phyloP scores from a whole-genome alignment of 805 yeast species.

The Metschnikowia matae region DNA sequence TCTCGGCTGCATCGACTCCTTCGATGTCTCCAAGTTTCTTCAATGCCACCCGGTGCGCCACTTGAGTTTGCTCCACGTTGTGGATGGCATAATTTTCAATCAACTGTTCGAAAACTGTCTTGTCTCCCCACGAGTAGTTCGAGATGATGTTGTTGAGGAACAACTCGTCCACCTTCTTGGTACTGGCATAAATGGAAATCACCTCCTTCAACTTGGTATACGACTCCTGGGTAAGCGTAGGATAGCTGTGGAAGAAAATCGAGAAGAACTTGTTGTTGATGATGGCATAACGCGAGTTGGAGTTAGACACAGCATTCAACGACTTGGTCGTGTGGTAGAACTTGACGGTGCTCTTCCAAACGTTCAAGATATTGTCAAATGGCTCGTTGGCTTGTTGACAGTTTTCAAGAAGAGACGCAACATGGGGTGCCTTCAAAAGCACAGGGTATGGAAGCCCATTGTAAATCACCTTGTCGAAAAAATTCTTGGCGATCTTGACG shows the following conservation, averaged over 20 bases:
- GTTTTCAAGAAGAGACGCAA: constrained; percentile 59
- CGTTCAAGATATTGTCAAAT: constrained; percentile 52
- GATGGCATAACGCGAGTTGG: constrained; percentile 69
- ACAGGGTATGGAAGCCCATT: constrained; percentile 70
- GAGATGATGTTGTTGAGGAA: constrained; percentile 74
- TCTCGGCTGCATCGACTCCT: constrained; percentile 46
- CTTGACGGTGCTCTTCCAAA: constrained; percentile 59
- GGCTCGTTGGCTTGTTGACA: constrained; percentile 55
- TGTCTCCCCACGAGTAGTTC: constrained; percentile 64
- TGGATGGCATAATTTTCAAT: constrained; percentile 56
- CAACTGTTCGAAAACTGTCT: constrained; percentile 60
- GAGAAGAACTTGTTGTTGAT: constrained; percentile 66
- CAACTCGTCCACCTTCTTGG: constrained; percentile 69
- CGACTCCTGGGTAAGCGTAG: constrained; percentile 50
- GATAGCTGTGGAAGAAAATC: constrained; percentile 60
- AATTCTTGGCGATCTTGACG: constrained; percentile 63
- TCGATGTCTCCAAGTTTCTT: constrained; percentile 68
- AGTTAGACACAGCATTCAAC: constrained; percentile 34
- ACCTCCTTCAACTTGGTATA: constrained; percentile 53
- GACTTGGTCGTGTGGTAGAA: constrained; percentile 45
- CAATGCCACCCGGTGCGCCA: constrained; percentile 66
- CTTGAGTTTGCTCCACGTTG: constrained; percentile 58
- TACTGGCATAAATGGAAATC: constrained; percentile 51
- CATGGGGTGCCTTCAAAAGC: constrained; percentile 67
- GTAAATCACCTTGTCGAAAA: constrained; percentile 68